Conservation (phyloP, 352 stramenopile species). For the Globisporangium cystogenes region DNA sequence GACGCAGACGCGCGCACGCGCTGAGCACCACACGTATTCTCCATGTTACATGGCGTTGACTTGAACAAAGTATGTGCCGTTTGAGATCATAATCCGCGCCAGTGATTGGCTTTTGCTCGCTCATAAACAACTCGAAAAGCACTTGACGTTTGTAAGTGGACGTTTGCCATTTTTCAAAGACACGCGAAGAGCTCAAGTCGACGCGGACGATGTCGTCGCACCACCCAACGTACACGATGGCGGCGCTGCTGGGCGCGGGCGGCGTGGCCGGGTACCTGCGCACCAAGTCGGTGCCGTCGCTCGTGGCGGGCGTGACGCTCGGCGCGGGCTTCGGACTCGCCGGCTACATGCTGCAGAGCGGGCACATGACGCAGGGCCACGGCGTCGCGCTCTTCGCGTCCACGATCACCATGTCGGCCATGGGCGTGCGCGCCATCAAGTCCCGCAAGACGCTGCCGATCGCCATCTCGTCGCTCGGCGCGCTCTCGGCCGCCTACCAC, state of each 20-base stretch:
- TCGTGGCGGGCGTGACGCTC: slow-evolving; percentile 77
- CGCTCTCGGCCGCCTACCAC: slow-evolving; percentile 77
- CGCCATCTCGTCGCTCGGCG: slow-evolving; percentile 65
- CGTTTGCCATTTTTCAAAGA: background rate
- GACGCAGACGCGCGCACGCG: no score
- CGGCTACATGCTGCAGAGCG: slow-evolving; percentile 74
- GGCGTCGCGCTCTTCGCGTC: slow-evolving; percentile 74
- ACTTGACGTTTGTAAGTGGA: background rate
- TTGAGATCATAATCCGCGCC: no score
- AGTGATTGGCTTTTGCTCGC: background rate
- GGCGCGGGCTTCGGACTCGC: slow-evolving; percentile 74
- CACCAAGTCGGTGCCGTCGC: slow-evolving; percentile 73
- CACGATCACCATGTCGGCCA: slow-evolving; percentile 80
- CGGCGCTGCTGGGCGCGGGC: slow-evolving; percentile 49
- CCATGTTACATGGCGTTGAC: no score
- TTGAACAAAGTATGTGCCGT: no score
- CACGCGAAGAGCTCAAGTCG: slow-evolving; percentile 5
- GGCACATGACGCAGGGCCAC: slow-evolving; percentile 81
- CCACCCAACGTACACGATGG: slow-evolving; percentile 85
- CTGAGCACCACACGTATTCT: no score
- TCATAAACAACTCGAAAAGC: background rate
- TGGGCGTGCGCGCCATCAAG: slow-evolving; percentile 76
- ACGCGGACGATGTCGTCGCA: slow-evolving; percentile 67
- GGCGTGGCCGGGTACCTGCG: slow-evolving; percentile 78
- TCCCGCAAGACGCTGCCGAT: slow-evolving; percentile 71